A percentile compares a stretch with the other conserved stretches of the same genome.
Conservation (phyloP, 2,329 filamentous ascomycete genomes). For the Cryphonectria nitschkei region DNA sequence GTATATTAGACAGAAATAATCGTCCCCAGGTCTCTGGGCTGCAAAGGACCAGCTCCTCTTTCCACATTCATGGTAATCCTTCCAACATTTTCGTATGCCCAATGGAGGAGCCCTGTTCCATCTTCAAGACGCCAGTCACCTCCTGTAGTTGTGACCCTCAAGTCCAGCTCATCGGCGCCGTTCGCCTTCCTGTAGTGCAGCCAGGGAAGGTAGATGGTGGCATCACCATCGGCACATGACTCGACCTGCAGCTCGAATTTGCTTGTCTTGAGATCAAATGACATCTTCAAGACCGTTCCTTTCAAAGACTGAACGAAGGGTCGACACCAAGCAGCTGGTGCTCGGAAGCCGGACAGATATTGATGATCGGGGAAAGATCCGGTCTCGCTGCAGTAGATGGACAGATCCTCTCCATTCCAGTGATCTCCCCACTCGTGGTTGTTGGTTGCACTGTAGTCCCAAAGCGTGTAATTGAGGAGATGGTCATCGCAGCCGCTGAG, state of each 20-base stretch:
- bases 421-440: conserved; percentile 34
- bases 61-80: neutral
- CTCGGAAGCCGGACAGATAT: conserved; percentile 28
- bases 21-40: conserved; percentile 9
- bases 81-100: neutral
- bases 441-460: conserved; percentile 33
- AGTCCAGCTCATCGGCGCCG: conserved; percentile 8
- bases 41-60: conserved; percentile 1
- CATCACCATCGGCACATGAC: neutral
- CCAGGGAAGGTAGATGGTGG: conserved; percentile 10
- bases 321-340: conserved; percentile 32
- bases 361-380: conserved; percentile 31
- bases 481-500: conserved; percentile 32
- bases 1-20: neutral
- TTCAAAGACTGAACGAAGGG: conserved; percentile 29
- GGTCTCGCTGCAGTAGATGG: conserved; percentile 32
- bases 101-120: conserved; percentile 1
- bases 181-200: conserved; percentile 13
- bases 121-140: conserved; percentile 5
- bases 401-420: conserved; percentile 36
- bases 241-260: conserved; percentile 4
- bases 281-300: conserved; percentile 11
- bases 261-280: conserved; percentile 14
- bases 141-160: neutral
- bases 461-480: conserved; percentile 32